These are phyloP conservation scores for Leishmania tarentolae DNA, from an alignment of 208 protist genomes.

Conservation along the genomic window DNA sequence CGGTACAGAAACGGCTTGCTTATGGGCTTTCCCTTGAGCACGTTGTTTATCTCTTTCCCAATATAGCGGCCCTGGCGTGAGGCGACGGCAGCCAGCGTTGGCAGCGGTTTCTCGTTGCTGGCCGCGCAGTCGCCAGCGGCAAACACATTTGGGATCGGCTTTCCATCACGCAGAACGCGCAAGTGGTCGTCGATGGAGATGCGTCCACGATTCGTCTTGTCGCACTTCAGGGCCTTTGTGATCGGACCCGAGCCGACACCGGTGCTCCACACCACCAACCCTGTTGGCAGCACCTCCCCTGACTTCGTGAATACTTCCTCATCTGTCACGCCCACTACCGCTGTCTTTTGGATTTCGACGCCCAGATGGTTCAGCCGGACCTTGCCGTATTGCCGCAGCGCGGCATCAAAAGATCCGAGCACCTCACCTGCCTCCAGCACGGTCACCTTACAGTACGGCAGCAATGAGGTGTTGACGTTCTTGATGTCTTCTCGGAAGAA, in stretches of 20 bases:
- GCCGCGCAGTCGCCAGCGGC: constrained; percentile 87
- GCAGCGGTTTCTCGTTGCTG: constrained; percentile 56
- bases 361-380: constrained; percentile 65
- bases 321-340: constrained; percentile 76
- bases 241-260: constrained; percentile 81
- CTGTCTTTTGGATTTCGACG: constrained; percentile 68
- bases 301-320: constrained; percentile 74
- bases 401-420: constrained; percentile 85
- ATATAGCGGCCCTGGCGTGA: constrained; percentile 84
- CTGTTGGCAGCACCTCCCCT: constrained; percentile 57
- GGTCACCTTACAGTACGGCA: constrained; percentile 80
- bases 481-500: constrained; percentile 89
- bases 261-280: constrained; percentile 89
- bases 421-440: constrained; percentile 91
- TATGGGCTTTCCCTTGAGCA: constrained; percentile 32
- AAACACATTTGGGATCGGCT: constrained; percentile 77
- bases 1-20: constrained; percentile 70
- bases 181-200: constrained; percentile 75
- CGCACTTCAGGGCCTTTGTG: constrained; percentile 71
- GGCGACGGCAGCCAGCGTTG: constrained; percentile 79
- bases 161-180: constrained; percentile 65
- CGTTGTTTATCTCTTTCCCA: constrained; percentile 67
- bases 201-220: constrained; percentile 69
- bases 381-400: constrained; percentile 80
- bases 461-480: constrained; percentile 67